Percentiles rank a stretch among this genome's conserved stretches.
phyloP scores from a whole-genome alignment of 1,139 yeast species.

The Candida dubliniensis region DNA sequence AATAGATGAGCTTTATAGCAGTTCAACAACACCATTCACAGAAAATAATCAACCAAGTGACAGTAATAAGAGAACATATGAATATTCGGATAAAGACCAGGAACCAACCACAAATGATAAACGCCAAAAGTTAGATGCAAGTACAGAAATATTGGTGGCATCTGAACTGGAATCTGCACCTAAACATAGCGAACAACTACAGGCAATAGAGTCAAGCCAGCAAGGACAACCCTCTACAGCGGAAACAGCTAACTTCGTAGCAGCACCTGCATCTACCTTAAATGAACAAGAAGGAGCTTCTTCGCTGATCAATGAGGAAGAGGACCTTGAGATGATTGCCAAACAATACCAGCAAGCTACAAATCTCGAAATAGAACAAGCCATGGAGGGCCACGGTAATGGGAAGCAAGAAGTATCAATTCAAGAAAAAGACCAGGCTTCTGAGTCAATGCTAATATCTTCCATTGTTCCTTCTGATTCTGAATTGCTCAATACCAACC shows the following conservation, averaged over 20 bases:
- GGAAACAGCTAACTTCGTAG: no score
- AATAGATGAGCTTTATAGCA: constrained; percentile 10
- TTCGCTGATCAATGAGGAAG: constrained; percentile 14
- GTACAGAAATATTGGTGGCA: constrained; percentile 2
- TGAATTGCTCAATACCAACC: constrained; percentile 42
- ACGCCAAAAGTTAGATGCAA: constrained; percentile 7
- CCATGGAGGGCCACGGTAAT: background rate
- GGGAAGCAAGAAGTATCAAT: background rate
- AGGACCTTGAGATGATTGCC: constrained; percentile 21
- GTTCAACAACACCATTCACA: constrained; percentile 1
- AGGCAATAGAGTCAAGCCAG: background rate
- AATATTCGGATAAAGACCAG: constrained; percentile 4
- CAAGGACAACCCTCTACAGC: background rate
- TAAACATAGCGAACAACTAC: no score
- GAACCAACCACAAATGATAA: constrained; percentile 3
- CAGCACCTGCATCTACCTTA: background rate
- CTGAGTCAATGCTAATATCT: background rate
- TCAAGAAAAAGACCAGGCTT: background rate
- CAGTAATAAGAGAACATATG: constrained; percentile 8
- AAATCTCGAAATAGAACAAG: constrained; percentile 14
- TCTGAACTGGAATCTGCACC: background rate
- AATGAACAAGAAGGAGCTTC: background rate
- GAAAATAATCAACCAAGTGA: background rate
- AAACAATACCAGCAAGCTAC: constrained; percentile 20
- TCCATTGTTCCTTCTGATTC: constrained; percentile 38